Conservation (phyloP, 164 flowering plant genomes). For the Warburgia ugandensis region DNA sequence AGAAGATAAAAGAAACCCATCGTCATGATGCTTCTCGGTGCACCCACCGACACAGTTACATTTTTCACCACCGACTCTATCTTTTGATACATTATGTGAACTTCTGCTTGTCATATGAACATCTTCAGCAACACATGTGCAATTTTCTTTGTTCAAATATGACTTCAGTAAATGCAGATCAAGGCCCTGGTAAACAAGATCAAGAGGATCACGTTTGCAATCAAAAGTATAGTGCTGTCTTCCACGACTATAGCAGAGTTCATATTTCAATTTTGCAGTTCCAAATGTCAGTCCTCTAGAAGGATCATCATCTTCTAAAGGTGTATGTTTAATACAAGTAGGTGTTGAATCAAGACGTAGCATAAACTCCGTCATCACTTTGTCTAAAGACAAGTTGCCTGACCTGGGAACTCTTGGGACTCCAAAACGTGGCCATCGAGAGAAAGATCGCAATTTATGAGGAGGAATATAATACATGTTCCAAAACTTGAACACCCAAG, state of each 20-base stretch:
- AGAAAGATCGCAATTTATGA: conserved; percentile 80
- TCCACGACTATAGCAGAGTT: conserved; percentile 72
- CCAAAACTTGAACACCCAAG: conserved; percentile 90
- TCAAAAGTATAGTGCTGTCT: conserved; percentile 87
- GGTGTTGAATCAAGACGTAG: conserved; percentile 82
- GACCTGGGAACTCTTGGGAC: conserved; percentile 79
- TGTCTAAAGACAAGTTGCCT: conserved; percentile 90
- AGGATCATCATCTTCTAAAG: conserved; percentile 88
- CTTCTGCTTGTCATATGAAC: conserved; percentile 44
- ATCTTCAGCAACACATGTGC: conserved; percentile 39
- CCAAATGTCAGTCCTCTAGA: conserved; percentile 82
- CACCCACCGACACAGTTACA: conserved; percentile 25
- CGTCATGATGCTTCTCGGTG: conserved; percentile 66
- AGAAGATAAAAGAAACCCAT: conserved; percentile 89
- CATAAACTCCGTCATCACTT: conserved; percentile 94
- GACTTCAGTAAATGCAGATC: conserved; percentile 80
- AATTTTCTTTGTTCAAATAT: conserved; percentile 45
- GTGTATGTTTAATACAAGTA: conserved; percentile 58
- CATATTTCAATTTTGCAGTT: conserved; percentile 74
- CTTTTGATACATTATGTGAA: conserved; percentile 40
- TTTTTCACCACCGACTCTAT: conserved; percentile 46
- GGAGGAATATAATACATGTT: conserved; percentile 78
- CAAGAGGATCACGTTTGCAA: conserved; percentile 80
- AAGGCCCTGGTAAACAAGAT: conserved; percentile 92
- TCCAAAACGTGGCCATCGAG: conserved; percentile 97